These are phyloP conservation scores for Ricinus communis DNA, from an alignment of 345 rosid species.

Conservation along the genomic window DNA sequence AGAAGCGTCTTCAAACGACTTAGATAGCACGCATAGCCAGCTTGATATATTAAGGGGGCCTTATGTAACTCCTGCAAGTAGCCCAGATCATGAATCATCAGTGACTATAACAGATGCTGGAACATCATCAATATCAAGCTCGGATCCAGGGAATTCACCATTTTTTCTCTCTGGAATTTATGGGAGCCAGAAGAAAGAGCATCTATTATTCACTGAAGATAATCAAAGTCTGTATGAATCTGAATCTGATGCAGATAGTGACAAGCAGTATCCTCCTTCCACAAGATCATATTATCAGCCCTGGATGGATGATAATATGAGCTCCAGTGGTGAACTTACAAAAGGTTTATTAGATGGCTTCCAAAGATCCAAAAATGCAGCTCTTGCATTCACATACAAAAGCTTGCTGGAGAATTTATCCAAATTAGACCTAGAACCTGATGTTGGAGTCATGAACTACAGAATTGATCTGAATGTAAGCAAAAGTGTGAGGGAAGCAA, in stretches of 20 bases:
- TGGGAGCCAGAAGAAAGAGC: slow-evolving; percentile 65
- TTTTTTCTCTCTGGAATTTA: slow-evolving; percentile 52
- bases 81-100: slow-evolving; percentile 93
- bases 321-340: slow-evolving; percentile 33
- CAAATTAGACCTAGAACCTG: slow-evolving; percentile 49
- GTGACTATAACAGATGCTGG: slow-evolving; percentile 85
- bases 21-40: slow-evolving; percentile 39
- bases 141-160: slow-evolving; percentile 89
- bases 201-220: slow-evolving; percentile 55
- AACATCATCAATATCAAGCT: slow-evolving; percentile 87
- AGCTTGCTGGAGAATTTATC: slow-evolving; percentile 47
- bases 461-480: slow-evolving; percentile 59
- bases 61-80: slow-evolving; percentile 80
- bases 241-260: slow-evolving; percentile 73
- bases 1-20: slow-evolving; percentile 40
- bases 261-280: slow-evolving; percentile 25
- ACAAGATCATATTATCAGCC: slow-evolving; percentile 29
- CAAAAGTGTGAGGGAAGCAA: slow-evolving; percentile 79
- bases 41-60: slow-evolving; percentile 21
- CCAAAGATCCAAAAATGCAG: slow-evolving; percentile 24
- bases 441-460: slow-evolving; percentile 28
- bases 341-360: slow-evolving; percentile 8
- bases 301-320: slow-evolving; percentile 56
- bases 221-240: slow-evolving; percentile 46
- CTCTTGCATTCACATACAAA: slow-evolving; percentile 41